Percentiles rank a stretch among this genome's conserved stretches.
phyloP scores from a whole-genome alignment of 2,329 filamentous ascomycete species.

The Fusarium foetens region DNA sequence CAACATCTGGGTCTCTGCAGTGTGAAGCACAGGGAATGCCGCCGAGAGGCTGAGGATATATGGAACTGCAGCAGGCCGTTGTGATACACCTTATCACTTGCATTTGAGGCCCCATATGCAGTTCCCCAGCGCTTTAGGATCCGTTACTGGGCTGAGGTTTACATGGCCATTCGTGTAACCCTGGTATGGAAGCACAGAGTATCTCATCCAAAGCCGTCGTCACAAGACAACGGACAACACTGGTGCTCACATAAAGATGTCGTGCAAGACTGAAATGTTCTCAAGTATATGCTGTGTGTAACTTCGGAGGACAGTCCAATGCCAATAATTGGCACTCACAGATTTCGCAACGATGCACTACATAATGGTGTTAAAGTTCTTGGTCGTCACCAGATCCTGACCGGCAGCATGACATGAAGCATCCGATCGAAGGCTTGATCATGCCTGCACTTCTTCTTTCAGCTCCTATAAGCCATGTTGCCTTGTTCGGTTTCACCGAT shows the following conservation, averaged over 20 bases:
- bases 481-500: neutral
- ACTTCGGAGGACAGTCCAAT: neutral
- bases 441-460: neutral
- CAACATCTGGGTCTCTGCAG: neutral
- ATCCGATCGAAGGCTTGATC: neutral
- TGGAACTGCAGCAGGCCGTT: neutral
- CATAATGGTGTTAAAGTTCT: neutral
- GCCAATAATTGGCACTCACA: neutral
- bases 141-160: neutral
- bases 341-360: neutral
- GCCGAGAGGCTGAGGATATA: neutral
- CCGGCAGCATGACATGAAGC: neutral
- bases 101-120: neutral
- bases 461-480: conserved; percentile 1
- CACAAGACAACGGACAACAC: neutral
- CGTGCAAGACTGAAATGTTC: neutral
- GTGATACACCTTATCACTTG: neutral
- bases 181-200: neutral
- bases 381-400: neutral
- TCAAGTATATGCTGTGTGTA: neutral
- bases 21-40: neutral
- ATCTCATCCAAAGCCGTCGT: neutral
- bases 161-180: neutral
- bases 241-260: neutral
- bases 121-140: neutral